Evolutionary conservation across 1,284 basidiomycete genomes (phyloP), one percentile per base, ranked within the genome.

Genomic region (Phenoliferia sp.): DNA sequence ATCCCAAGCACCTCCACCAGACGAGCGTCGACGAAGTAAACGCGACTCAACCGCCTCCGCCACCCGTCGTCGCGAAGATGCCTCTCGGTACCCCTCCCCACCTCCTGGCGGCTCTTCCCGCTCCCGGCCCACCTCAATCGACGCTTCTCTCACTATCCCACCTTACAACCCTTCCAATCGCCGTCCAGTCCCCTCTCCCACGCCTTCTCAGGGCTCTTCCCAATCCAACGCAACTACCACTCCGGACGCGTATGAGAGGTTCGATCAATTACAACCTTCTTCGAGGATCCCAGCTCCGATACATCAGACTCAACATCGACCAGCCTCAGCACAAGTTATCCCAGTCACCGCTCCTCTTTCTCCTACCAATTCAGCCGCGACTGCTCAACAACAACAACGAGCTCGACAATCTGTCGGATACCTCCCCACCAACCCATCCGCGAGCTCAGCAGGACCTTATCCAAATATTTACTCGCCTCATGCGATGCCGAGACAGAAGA

Each of bases 141-240:
- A 73, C 28, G 65, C 71, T 39, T 63, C 62, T 26, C 66, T 73
- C 31, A 60, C 65, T 22, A 73, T 73, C 58, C 72, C 72, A 19
- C 72, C 72, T 17, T 73, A 68, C 68, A 73, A 73, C 64, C 72
- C 72, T 29, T 68, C 69, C 66, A 68, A 68, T 33, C 72, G 72
- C 7, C 62, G 67, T 6, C 32, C 59, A 26, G 55, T 19, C 48
- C 57, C 29, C 17, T 26, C 60, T 9, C 7, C 59, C 26, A 16
- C 62, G 9, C 17, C 62, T 34, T n/a, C n/a, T n/a, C n/a, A n/a
- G n/a, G n/a, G n/a, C n/a, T n/a, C n/a, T n/a, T n/a, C n/a, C n/a
- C n/a, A n/a, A n/a, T n/a, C n/a, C n/a, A n/a, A n/a, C n/a, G n/a
- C n/a, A n/a, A n/a, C n/a, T n/a, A n/a, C n/a, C n/a, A n/a, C n/a